Base-by-base conservation (phyloP, 2,329 filamentous ascomycete genomes). In the Penicillium crustosum region DNA sequence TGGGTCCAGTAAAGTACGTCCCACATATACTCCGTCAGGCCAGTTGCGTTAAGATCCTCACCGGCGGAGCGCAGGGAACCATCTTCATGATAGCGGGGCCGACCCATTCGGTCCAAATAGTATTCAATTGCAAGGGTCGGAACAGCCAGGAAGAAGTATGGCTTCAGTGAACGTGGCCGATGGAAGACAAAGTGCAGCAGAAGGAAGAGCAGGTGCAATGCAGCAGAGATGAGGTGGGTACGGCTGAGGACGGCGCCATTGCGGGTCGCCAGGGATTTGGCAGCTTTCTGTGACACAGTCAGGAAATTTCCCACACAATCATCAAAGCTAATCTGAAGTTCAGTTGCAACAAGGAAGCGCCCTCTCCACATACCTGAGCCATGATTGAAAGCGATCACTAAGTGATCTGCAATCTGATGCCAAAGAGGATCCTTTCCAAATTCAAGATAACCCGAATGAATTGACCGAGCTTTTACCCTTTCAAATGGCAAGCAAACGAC, bases 1-100 rank as follows among this genome's bases (percentile, higher is more conserved):
- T 93, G 97, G 0, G 92, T 97, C 79, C 96, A 91, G 85, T 96
- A 97, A 53, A 96, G 81, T 49, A 96, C 85, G 77, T 99, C 94
- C 83, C 96, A 99, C 89, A 97, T 91, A 81, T 95, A 97, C 78
- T 97, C 94, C 12, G 93, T 97, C 79, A 99, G 78, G 5, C 94
- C 94, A 35, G 88, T 84, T 10, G 91, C 90, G 53, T 89, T 86
- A 51, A 99, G 84, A 74, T 99, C 94, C 73, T 97, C 93, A 43
- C 94, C 93, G 0, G 90, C 81, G 33, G 83, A 86, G 72, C 85
- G 87, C 61, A 97, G 81, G n/a, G 87, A 82, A 15, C 81, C 83
- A 48, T 85, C 87, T 27, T 79, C 77, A 64, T 86, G 85, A 72
- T 88, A 90, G 60, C 81, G 87, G 25, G 94, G 94, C 10, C 93